Conservation (phyloP, 2,329 filamentous ascomycete species). For the Exophiala aquamarina region DNA sequence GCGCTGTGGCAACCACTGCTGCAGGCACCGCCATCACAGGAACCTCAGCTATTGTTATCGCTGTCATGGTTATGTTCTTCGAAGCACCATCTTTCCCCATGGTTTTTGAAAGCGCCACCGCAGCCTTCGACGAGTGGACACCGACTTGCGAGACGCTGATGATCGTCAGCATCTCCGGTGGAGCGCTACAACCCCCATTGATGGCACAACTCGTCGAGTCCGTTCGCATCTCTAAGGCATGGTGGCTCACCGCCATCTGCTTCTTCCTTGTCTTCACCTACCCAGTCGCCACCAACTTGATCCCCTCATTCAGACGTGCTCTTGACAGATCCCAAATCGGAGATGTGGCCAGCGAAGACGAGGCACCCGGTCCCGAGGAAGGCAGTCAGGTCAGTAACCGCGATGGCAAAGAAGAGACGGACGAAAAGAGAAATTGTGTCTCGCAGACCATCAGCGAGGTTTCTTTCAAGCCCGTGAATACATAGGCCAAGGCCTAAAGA, state of each 20-base stretch:
- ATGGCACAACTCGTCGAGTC: constrained; percentile 23
- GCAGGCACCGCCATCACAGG: constrained; percentile 49
- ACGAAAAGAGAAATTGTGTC: too few species aligned
- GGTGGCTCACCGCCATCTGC: constrained; percentile 21
- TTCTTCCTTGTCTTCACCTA: constrained; percentile 25
- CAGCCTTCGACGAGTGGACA: constrained; percentile 24
- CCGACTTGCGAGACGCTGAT: constrained; percentile 25
- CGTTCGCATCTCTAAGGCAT: constrained; percentile 21
- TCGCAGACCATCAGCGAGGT: too few species aligned
- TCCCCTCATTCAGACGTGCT: constrained; percentile 20
- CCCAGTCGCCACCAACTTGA: constrained; percentile 19
- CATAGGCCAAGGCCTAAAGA: too few species aligned
- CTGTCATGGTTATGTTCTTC: constrained; percentile 73
- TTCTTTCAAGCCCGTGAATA: too few species aligned
- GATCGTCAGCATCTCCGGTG: constrained; percentile 26
- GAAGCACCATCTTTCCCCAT: constrained; percentile 81
- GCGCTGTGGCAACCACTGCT: constrained; percentile 60
- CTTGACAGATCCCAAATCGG: constrained; percentile 21
- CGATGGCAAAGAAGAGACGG: too few species aligned
- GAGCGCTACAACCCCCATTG: constrained; percentile 24
- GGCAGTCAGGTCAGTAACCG: not conserved
- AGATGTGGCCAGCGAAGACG: constrained; percentile 4
- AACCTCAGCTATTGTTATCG: constrained; percentile 54
- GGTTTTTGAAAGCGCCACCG: constrained; percentile 56
- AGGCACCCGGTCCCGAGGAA: not conserved